A percentile compares a stretch with the other conserved stretches of the same genome.
Evolutionary conservation across 2,329 filamentous ascomycete species (phyloP).

Genomic region (Aspergillus tanneri): DNA sequence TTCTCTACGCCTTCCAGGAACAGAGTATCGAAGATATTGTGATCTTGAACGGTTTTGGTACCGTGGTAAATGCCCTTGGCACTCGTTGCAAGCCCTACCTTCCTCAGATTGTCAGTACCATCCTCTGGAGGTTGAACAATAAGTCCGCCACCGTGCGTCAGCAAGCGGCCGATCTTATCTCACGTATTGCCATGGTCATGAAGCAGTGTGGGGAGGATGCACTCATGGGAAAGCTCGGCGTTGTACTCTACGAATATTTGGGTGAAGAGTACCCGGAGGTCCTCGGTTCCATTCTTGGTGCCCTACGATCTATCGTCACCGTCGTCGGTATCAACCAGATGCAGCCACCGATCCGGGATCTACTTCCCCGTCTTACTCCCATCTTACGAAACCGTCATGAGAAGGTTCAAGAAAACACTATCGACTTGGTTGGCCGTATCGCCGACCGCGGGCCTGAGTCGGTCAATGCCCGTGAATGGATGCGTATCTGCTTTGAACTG

Average conservation of each 20-base stretch:
- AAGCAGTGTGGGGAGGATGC: conserved; percentile 96
- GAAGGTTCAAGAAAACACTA: conserved; percentile 98
- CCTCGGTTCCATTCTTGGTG: conserved; percentile 91
- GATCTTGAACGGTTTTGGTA: conserved; percentile 96
- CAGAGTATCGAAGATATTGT: conserved; percentile 95
- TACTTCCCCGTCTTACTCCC: conserved; percentile 92
- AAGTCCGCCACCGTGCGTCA: conserved; percentile 95
- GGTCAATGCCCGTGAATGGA: conserved; percentile 97
- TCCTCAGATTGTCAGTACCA: conserved; percentile 93
- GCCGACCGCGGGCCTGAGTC: conserved; percentile 94
- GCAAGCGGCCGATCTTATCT: conserved; percentile 94
- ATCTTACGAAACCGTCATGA: conserved; percentile 98
- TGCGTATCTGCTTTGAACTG: conserved; percentile 98
- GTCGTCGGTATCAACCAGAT: conserved; percentile 97
- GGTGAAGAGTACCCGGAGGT: conserved; percentile 99
- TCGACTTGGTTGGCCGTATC: conserved; percentile 95
- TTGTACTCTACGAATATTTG: conserved; percentile 95
- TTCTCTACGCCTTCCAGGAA: conserved; percentile 95
- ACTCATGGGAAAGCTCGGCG: conserved; percentile 89
- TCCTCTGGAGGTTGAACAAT: conserved; percentile 95
- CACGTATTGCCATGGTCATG: conserved; percentile 97
- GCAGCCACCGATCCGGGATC: conserved; percentile 96
- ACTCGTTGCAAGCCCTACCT: conserved; percentile 94
- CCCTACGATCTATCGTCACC: conserved; percentile 91
- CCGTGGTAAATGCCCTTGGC: conserved; percentile 91